These are phyloP conservation scores for Umbelopsis sp. DNA, from an alignment of 371 early-diverging fungal genomes.

Conservation along the genomic window DNA sequence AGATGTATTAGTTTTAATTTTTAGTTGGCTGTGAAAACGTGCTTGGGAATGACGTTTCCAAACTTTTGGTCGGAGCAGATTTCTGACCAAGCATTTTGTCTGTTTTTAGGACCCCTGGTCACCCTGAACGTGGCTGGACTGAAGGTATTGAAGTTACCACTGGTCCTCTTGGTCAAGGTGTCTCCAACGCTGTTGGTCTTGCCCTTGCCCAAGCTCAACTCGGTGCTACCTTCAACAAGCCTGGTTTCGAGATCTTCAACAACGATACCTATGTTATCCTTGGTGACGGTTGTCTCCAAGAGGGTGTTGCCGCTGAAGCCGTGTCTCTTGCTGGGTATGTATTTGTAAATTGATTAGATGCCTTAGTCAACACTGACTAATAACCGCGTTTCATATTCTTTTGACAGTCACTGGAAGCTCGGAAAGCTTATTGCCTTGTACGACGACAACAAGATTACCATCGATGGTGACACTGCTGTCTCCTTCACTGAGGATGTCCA, in stretches of 20 bases:
- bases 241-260: constrained; percentile 81
- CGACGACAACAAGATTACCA: constrained; percentile 97
- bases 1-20: too few species aligned
- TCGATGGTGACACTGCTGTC: constrained; percentile 92
- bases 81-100: constrained; percentile 11
- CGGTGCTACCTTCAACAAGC: constrained; percentile 90
- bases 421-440: constrained; percentile 97
- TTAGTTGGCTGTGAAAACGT: background rate
- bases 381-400: constrained; percentile 3
- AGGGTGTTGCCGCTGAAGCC: constrained; percentile 98
- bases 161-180: constrained; percentile 99
- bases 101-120: constrained; percentile 84
- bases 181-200: constrained; percentile 96
- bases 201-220: constrained; percentile 91
- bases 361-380: constrained; percentile 11
- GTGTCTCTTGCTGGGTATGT: constrained; percentile 93
- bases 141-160: constrained; percentile 98
- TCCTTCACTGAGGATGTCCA: constrained; percentile 95
- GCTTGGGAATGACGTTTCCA: background rate
- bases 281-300: constrained; percentile 99
- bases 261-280: constrained; percentile 88
- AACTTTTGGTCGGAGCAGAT: background rate
- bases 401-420: constrained; percentile 85
- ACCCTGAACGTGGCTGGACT: constrained; percentile 89
- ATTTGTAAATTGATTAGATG: background rate